phyloP scores from a whole-genome alignment of 257 asterid species.

The Plantago major region DNA sequence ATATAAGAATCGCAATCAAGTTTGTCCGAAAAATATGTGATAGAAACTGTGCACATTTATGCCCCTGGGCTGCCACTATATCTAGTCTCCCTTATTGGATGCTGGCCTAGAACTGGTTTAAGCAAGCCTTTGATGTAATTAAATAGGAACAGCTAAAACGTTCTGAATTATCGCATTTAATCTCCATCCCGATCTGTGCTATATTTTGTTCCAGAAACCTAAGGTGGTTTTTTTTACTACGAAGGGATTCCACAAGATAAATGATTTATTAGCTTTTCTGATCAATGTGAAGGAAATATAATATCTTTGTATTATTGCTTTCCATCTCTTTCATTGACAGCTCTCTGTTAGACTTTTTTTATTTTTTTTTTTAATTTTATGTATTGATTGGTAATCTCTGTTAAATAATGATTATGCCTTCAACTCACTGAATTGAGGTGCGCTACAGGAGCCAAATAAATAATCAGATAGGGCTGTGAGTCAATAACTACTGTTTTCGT shows the following conservation, averaged over 20 bases:
- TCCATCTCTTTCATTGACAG: no score
- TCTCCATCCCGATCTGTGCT: background rate
- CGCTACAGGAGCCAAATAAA: no score
- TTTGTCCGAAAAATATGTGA: background rate
- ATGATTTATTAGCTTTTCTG: background rate
- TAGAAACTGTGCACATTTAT: background rate
- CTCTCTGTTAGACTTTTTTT: no score
- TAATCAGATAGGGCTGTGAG: no score
- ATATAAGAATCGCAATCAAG: background rate
- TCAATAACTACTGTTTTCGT: background rate
- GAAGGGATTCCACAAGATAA: constrained; percentile 20
- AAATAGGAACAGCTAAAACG: background rate
- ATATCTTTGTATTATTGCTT: background rate
- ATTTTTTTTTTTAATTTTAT: background rate
- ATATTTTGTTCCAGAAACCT: constrained; percentile 3
- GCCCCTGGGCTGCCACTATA: background rate
- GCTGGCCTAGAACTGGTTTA: background rate
- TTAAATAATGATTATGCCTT: no score
- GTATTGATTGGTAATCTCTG: constrained; percentile 3
- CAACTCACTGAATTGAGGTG: no score
- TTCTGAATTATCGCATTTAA: background rate
- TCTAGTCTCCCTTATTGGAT: background rate
- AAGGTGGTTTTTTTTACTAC: constrained; percentile 10
- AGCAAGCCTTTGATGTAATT: background rate
- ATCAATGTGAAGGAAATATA: background rate